Evolutionary conservation across 2,329 filamentous ascomycete genomes (phyloP).

Genomic region (Talaromyces sp.): DNA sequence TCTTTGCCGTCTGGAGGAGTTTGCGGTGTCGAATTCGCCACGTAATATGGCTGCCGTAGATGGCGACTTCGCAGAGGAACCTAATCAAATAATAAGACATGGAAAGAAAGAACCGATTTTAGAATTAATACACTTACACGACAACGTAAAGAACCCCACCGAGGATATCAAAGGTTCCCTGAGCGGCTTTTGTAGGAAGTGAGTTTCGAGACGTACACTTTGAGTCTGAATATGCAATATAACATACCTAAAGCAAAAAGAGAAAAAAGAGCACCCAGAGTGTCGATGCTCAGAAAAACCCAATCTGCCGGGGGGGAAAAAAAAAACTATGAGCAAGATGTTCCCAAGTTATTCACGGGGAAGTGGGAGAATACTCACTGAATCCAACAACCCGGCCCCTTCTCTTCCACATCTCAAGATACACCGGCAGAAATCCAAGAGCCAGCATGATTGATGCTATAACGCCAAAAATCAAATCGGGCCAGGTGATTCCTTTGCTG

Average conservation of each 20-base stretch:
- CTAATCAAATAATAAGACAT: constrained; percentile 27
- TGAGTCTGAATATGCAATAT: neutral
- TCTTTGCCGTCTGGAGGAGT: constrained; percentile 50
- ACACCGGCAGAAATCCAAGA: constrained; percentile 56
- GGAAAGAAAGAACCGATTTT: neutral
- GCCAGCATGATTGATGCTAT: constrained; percentile 55
- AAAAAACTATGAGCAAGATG: neutral
- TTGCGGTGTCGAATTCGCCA: constrained; percentile 55
- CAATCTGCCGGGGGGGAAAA: constrained; percentile 40
- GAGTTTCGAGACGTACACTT: neutral
- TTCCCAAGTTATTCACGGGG: too few relatives aligned
- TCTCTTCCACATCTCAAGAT: constrained; percentile 59
- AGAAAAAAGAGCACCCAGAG: constrained; percentile 58
- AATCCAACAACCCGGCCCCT: constrained; percentile 59
- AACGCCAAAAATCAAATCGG: constrained; percentile 54
- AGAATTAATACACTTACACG: constrained; percentile 42
- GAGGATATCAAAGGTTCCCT: constrained; percentile 58
- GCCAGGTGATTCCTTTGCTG: constrained; percentile 48
- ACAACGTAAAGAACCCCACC: constrained; percentile 59
- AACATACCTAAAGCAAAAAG: constrained; percentile 54
- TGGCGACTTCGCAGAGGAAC: constrained; percentile 55
- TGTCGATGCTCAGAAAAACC: constrained; percentile 58
- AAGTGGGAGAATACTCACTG: constrained; percentile 34
- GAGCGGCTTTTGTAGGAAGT: constrained; percentile 42
- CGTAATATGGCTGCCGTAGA: constrained; percentile 55